These are phyloP conservation scores for Sarocladium kiliense DNA, from an alignment of 2,329 filamentous ascomycete genomes.

Conservation along the genomic window DNA sequence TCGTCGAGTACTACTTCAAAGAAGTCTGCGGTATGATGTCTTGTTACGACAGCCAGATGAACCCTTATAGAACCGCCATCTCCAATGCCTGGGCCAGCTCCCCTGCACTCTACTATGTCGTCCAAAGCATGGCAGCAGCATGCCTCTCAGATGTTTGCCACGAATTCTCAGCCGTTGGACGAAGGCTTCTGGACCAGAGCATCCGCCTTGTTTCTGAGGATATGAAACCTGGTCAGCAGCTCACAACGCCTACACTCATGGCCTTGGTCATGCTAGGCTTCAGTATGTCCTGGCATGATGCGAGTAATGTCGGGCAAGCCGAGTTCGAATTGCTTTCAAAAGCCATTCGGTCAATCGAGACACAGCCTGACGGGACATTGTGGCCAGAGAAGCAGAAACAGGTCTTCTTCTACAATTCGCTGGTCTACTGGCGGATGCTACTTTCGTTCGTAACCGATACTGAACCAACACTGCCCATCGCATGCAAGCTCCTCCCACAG, in stretches of 20 bases:
- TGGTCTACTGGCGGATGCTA: slow-evolving; percentile 20
- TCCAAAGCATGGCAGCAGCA: slow-evolving; percentile 60
- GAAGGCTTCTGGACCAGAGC: slow-evolving; percentile 40
- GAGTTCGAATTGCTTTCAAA: slow-evolving; percentile 14
- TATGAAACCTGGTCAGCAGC: slow-evolving; percentile 23
- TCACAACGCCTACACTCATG: slow-evolving; percentile 12
- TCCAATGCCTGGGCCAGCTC: slow-evolving; percentile 53
- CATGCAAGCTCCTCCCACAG: slow-evolving; percentile 1
- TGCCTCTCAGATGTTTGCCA: slow-evolving; percentile 47
- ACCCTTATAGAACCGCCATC: slow-evolving; percentile 55
- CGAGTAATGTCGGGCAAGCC: slow-evolving; percentile 14
- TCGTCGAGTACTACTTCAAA: slow-evolving; percentile 60
- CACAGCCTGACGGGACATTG: slow-evolving; percentile 3
- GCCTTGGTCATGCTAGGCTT: slow-evolving; percentile 17
- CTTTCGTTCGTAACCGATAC: slow-evolving; percentile 17
- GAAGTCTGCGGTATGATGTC: slow-evolving; percentile 58
- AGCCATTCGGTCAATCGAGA: slow-evolving; percentile 11
- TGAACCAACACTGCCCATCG: neutral
- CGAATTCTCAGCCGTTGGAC: slow-evolving; percentile 44
- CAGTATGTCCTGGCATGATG: slow-evolving; percentile 17
- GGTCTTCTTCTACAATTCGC: slow-evolving; percentile 15
- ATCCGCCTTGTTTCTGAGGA: slow-evolving; percentile 45
- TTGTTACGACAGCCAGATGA: slow-evolving; percentile 58
- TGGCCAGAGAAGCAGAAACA: slow-evolving; percentile 15
- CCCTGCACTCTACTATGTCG: slow-evolving; percentile 52